Evolutionary conservation across 2,329 filamentous ascomycete genomes (phyloP).

Genomic region (Epichloe hybrida): DNA sequence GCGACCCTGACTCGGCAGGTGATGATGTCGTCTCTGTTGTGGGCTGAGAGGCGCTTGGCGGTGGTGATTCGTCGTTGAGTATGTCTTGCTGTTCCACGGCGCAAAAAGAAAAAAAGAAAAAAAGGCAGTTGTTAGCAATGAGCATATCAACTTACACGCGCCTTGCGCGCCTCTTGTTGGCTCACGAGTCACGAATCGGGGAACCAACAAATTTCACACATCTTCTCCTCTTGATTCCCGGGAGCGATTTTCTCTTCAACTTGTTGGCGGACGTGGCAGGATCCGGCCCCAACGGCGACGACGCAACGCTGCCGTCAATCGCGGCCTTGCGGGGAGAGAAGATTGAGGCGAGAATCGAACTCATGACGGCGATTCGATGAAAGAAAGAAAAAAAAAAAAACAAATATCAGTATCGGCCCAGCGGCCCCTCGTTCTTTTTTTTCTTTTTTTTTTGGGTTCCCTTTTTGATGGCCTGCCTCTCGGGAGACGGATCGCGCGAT

Average conservation of each 20-base stretch:
- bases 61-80: not conserved
- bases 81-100: not conserved
- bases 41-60: not conserved
- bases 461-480: not conserved
- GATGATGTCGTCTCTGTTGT: not conserved
- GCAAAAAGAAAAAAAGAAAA: not conserved
- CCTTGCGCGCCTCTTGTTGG: not conserved
- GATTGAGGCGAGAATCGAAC: not conserved
- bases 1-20: not conserved
- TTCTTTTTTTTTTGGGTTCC: not conserved
- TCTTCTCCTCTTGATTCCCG: not conserved
- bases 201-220: constrained; percentile 1
- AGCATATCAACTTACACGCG: not conserved
- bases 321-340: constrained; percentile 3
- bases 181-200: not conserved
- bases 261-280: not conserved
- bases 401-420: not conserved
- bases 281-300: constrained; percentile 1
- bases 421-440: too few species aligned
- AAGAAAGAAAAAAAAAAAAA: too few species aligned
- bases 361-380: constrained; percentile 1
- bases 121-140: not conserved
- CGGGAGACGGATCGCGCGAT: not conserved
- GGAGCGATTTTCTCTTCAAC: not conserved
- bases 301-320: not conserved